phyloP scores from a whole-genome alignment of 345 rosid species.

The Populus alba region DNA sequence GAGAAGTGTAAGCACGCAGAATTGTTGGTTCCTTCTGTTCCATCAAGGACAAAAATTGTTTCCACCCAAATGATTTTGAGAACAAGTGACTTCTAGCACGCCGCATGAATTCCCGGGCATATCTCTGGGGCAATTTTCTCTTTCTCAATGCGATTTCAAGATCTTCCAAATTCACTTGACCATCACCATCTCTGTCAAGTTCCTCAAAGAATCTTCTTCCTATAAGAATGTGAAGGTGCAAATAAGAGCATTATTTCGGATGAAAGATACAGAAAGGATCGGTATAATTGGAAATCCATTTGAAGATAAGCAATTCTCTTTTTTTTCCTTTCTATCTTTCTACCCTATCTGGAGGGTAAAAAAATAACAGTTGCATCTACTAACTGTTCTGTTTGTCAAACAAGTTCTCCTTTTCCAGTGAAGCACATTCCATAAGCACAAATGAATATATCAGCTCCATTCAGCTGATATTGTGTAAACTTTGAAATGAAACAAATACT shows the following conservation, averaged over 20 bases:
- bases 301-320: not conserved
- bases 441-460: not conserved
- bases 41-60: conserved; percentile 94
- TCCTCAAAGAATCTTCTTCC: conserved; percentile 98
- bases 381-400: not conserved
- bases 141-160: conserved; percentile 91
- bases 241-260: not conserved
- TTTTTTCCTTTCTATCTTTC: not conserved
- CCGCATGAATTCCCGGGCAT: conserved; percentile 83
- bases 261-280: conserved; percentile 1
- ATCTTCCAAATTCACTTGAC: conserved; percentile 88
- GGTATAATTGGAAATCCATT: not conserved
- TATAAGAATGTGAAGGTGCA: conserved; percentile 29
- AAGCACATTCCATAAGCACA: not conserved
- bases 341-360: not conserved
- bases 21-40: conserved; percentile 97
- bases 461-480: not conserved
- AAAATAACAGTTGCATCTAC: not conserved
- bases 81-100: conserved; percentile 85
- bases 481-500: not conserved
- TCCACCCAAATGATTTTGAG: conserved; percentile 96
- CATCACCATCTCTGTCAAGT: conserved; percentile 95
- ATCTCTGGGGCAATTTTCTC: conserved; percentile 78
- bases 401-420: not conserved
- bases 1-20: conserved; percentile 95